Evolutionary conservation across 441 rosid species (phyloP), one percentile per base, ranked within the genome.

Genomic region (Corymbia calophylla): DNA sequence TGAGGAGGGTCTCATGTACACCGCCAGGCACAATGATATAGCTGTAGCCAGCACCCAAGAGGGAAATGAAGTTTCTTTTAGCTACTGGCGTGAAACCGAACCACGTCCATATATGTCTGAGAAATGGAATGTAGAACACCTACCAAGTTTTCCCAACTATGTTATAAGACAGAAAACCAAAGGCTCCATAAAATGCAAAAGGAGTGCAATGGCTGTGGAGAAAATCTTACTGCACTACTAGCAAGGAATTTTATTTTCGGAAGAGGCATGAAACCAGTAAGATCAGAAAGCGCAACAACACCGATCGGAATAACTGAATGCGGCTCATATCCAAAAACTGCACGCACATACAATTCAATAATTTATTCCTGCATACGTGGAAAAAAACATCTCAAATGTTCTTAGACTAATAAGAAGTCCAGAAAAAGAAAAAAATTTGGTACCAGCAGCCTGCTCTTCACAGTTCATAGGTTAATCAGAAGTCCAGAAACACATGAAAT

Each of bases 91-190:
- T 35, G 25, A 89, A 84, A 35, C 90, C 90, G 15, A 39, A 70
- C 90, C 90, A 89, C 19, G 90, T 89, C 90, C 90, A 89, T 51
- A 89, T 86, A 73, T 89, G 90, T 53, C 90, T 68, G n/a, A 89
- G 53, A 70, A 89, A 29, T 14, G 90, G 90, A 14, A 88, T 89
- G 66, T 68, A 12, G 82, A 89, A 13, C 47, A 89, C 90, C 90
- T 89, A 66, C 68, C 18, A 3, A 62, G 68, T 62, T 62, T 62
- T 62, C 32, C 68, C 68, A 15, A 29, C 68, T 62, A 6, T 62
- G 68, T 62, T 2, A 13, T 29, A 62, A 62, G 18, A 62, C 32
- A 29, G 68, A 0, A 62, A 62, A 29, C 29, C 32, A 62, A 62
- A 62, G 68, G 9, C 32, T 62, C 32, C 8, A 29, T 62, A 62